Base-by-base conservation (phyloP, 73 alveolate species). In the Paramecium octaurelia region DNA sequence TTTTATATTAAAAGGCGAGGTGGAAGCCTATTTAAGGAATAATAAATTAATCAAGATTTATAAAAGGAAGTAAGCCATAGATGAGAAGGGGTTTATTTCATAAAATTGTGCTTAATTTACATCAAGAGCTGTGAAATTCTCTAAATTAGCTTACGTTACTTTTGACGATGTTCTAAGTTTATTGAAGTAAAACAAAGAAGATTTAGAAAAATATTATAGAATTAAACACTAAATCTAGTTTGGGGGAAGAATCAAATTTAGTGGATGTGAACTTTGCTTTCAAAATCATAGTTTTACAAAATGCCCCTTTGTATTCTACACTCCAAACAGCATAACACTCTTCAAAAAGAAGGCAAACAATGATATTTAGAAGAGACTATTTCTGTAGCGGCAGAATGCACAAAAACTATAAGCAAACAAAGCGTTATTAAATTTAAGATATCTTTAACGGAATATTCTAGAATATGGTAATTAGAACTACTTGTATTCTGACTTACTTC, bases 1-100 rank as follows among this genome's bases (percentile, higher is more conserved):
- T 29, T 89, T 89, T 46, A 89, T 89, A 42, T 18, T 89, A n/a
- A 89, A 89, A 46, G 94, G 94, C 10, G 90, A 89, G 50, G 88
- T 80, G 1, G 91, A 80, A 35, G 91, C 91, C 20, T 80, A 80
- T 48, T 5, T 80, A 14, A 46, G 75, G 24, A 27, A 40, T 23
- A 40, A 75, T 42, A 75, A 75, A 80, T 20, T 46, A 24, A 35
- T 80, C 2, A 80, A 80, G 20, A 46, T 80, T 8, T 80, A 44
- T 42, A 21, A 80, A 31, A 80, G 75, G 46, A 27, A 27, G 18
- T 18, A 34, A 31, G 70, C 73, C 2, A 80, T 80, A 12, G 57
- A 80, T 80, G 91, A 80, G 16, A 80, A 80, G 21, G 43, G 46
- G 12, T 80, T 80, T 35, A 40, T 80, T 20, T 80, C 91, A 0